Base-by-base conservation (phyloP, 768 basidiomycete genomes). In the Psilocybe sp. region DNA sequence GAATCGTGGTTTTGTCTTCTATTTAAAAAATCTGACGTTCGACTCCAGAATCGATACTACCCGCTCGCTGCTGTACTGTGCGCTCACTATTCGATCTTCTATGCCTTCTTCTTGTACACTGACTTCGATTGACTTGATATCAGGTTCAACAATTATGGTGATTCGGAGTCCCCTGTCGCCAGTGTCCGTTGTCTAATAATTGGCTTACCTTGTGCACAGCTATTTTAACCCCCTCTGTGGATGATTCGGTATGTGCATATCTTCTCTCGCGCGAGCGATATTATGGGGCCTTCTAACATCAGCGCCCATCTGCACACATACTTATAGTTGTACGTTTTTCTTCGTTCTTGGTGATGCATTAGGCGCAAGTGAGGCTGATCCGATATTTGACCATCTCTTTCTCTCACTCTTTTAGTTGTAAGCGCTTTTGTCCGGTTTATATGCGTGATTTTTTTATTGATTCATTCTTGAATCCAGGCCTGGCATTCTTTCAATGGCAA, bases 131-230 rank as follows among this genome's bases (percentile, higher is more conserved):
- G 41, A n/a, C 40, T 13, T 16, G 14, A 32, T 31, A 45, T 33
- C 44, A 81, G 80, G 31, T 70, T 79, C 61, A 81, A 82, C 60
- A 78, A 73, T 60, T 82, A 78, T 64, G 75, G 80, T 79, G 58
- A 52, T 44, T 16, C 5, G 40, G 9, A 15, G 34, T 31, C 47
- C 38, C n/a, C 10, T 20, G 2, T 11, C 10, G 41, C 5, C 14
- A 32, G 20, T 38, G n/a, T n/a, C n/a, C n/a, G n/a, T 34, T 34
- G 9, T 7, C 35, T 23, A 20, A 16, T 16, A 45, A 41, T 37
- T 46, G 39, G 46, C 48, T 40, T 45, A 55, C 38, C 14, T 46
- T 23, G 31, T 47, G 38, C 47, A 3, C 36, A 65, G 62, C 52
- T 19, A 62, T 80, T 53, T 79, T 82, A 57, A 69, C 68, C 10